Evolutionary conservation across 768 basidiomycete species (phyloP), one percentile per base, ranked within the genome.

Genomic region (Boletus rex-veris): DNA sequence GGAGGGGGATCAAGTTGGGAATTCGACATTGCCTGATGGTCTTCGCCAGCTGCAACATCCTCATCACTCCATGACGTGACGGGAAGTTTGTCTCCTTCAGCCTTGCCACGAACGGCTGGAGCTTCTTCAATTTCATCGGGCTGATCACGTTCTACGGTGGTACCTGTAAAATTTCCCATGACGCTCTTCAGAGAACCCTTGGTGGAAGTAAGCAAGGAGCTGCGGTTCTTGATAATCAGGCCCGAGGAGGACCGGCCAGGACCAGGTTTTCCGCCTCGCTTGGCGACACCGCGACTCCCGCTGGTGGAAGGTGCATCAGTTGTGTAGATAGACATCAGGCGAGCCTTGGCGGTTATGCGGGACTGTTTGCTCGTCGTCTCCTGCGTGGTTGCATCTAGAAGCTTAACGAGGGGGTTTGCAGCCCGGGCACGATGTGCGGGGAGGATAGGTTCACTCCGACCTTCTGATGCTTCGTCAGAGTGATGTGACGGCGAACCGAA

Each of bases 391-490:
- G 64, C 40, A 48, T 85, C 80, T 5, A 77, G 67, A 54, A 81
- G 65, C 59, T 81, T 81, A 18, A 86, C 77, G 5, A 74, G 73
- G 15, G 86, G 82, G 24, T 84, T 81, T 16, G 75, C 73, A 14
- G 68, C 71, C 41, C 82, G 78, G 1, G 65, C 70, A 50, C 78
- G 78, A 64, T 84, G 84, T 7, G 58, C 57, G 21, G 73, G 73
- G 5, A 70, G 42, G 5, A 21, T 26, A 3, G 54, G 8, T 1
- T 46, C 58, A 15, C 19, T 49, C 15, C 55, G 55, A 43, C 4
- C 30, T 54, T 60, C 59, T 5, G 43, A 40, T 7, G 33, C 30
- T 42, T 52, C 46, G 14, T 58, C 59, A 37, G 58, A 42, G 44
- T 30, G 7, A 16, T 19, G 36, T 21, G 58, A 40, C 7, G 68